These are phyloP conservation scores for Arabidopsis hybrid DNA, from an alignment of 441 rosid genomes.

Conservation along the genomic window DNA sequence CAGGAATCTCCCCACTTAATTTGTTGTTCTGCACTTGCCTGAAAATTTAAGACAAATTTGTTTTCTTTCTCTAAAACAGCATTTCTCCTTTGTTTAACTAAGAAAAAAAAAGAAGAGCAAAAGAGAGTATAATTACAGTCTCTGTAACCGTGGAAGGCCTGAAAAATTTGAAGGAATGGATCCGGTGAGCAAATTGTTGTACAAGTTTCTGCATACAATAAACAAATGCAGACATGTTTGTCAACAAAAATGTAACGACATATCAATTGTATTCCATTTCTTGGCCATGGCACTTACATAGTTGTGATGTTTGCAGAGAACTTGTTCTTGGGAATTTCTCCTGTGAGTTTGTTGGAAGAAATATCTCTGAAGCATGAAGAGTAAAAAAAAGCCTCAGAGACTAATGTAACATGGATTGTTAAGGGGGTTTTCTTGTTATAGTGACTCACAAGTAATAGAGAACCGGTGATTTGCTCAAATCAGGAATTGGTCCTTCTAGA, in stretches of 20 bases:
- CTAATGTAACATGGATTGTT: background rate
- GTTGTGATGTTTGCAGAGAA: conserved; percentile 70
- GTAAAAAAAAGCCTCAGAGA: background rate
- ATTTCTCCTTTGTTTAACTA: background rate
- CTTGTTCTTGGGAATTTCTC: conserved; percentile 63
- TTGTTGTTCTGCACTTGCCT: conserved; percentile 69
- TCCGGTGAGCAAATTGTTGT: conserved; percentile 70
- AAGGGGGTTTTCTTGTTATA: background rate
- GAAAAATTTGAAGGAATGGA: conserved; percentile 70
- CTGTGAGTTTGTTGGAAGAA: conserved; percentile 65
- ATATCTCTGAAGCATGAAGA: conserved; percentile 64
- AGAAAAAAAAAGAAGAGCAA: background rate
- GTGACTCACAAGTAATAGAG: conserved; percentile 44
- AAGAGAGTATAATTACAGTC: conserved; percentile 53
- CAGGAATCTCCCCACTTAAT: conserved; percentile 68
- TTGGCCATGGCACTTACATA: conserved; percentile 54
- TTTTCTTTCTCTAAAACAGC: background rate
- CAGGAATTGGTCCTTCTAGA: conserved; percentile 73
- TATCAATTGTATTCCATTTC: conserved; percentile 5
- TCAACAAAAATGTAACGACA: conserved; percentile 19
- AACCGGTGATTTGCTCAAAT: conserved; percentile 57
- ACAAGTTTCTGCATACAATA: conserved; percentile 58
- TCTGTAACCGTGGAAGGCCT: conserved; percentile 66
- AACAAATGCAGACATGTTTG: conserved; percentile 1
- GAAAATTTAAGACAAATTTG: conserved; percentile 25